A percentile compares a stretch with the other conserved stretches of the same genome.
Evolutionary conservation across 208 protist species (phyloP).

Genomic region (Porcisia deanei): DNA sequence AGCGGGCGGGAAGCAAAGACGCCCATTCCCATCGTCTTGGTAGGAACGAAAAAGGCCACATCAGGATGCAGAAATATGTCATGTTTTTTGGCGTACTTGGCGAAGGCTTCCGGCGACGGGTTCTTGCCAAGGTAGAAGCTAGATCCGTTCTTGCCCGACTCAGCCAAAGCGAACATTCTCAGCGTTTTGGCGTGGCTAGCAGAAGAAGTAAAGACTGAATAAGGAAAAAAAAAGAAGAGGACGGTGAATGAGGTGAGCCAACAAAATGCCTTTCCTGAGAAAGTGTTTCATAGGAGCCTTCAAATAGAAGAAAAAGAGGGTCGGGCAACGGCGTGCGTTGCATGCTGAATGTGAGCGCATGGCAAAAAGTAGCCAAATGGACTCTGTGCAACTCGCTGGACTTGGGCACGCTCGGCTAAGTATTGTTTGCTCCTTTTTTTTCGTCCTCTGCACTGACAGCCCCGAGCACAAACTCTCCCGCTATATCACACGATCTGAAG

Average conservation of each 20-base stretch:
- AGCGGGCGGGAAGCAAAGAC: constrained; percentile 69
- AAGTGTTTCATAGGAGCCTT: background rate
- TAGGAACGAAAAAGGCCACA: constrained; percentile 83
- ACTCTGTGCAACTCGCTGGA: background rate
- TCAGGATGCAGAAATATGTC: constrained; percentile 85
- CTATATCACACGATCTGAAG: too few species aligned
- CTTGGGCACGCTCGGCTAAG: background rate
- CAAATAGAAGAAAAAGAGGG: too few species aligned
- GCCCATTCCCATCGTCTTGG: constrained; percentile 83
- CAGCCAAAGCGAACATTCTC: background rate
- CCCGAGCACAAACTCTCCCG: background rate
- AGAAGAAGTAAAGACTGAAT: background rate
- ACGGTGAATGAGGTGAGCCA: background rate
- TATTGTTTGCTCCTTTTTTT: background rate
- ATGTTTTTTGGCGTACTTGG: constrained; percentile 68
- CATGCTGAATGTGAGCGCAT: background rate
- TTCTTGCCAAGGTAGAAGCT: constrained; percentile 52
- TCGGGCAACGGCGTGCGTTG: background rate
- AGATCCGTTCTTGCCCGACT: background rate
- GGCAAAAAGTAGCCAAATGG: background rate
- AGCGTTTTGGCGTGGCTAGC: background rate
- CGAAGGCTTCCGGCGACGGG: constrained; percentile 56
- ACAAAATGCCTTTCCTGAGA: background rate
- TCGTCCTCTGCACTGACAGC: background rate
- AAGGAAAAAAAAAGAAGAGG: background rate